Evolutionary conservation across 352 stramenopile genomes (phyloP).

Genomic region (Blastocystis sp.): DNA sequence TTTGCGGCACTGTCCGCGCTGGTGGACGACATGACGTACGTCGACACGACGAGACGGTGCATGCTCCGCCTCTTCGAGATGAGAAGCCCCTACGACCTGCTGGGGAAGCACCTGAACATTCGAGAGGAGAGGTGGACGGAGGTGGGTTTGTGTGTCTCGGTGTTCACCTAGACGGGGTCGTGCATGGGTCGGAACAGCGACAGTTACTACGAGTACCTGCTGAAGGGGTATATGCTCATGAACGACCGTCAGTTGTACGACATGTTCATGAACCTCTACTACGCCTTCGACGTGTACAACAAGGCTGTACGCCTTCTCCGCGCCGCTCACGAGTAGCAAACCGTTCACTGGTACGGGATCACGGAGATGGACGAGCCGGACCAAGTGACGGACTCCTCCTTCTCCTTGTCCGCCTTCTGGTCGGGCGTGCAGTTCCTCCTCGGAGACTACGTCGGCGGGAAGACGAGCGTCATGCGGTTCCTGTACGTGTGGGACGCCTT

Average conservation of each 20-base stretch:
- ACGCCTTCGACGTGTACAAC: conserved; percentile 78
- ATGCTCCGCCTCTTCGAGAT: conserved; percentile 82
- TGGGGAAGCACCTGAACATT: conserved; percentile 92
- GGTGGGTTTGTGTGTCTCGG: background rate
- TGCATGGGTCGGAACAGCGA: conserved; percentile 90
- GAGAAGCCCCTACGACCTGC: conserved; percentile 83
- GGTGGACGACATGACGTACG: conserved; percentile 81
- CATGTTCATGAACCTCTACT: conserved; percentile 83
- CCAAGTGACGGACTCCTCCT: conserved; percentile 80
- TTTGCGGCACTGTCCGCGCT: conserved; percentile 91
- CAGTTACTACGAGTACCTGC: conserved; percentile 95
- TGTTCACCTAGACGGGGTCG: conserved; percentile 78
- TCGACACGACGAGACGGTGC: conserved; percentile 79
- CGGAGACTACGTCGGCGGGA: conserved; percentile 87
- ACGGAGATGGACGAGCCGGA: conserved; percentile 81
- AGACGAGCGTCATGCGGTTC: conserved; percentile 88
- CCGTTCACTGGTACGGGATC: conserved; percentile 80
- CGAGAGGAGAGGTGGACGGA: conserved; percentile 82
- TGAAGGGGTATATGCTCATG: conserved; percentile 96
- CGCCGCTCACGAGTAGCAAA: background rate
- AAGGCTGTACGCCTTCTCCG: background rate
- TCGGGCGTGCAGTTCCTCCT: conserved; percentile 91
- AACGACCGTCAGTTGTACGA: conserved; percentile 86
- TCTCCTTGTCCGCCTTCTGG: conserved; percentile 93
- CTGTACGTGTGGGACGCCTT: conserved; percentile 92